Base-by-base conservation (phyloP, 1,139 yeast genomes). In the Debaryomyces fabryi region DNA sequence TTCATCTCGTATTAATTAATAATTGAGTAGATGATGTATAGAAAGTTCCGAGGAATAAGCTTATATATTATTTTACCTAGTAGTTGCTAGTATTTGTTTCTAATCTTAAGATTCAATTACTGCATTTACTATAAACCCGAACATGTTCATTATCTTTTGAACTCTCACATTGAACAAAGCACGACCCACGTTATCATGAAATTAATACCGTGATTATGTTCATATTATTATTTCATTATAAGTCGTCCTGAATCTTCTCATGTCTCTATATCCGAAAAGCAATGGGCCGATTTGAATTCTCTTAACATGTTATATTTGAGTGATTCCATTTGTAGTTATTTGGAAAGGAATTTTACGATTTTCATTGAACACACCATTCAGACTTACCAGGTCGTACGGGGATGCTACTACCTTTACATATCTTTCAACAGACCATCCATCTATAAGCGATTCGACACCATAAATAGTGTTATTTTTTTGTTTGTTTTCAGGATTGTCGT, bases 371-470 rank as follows among this genome's bases (percentile, higher is more conserved):
- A 21, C 9, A n/a, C 23, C 29, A 40, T 29, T 40, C 12, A 46
- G 37, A 21, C 41, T 37, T 16, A 39, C 37, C 40, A 25, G 25
- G 32, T 53, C 58, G 43, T 48, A 52, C 8, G 58, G 52, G 6
- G 61, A 51, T 12, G 60, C 50, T 2, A 68, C 61, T 2, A 70
- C 67, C 42, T 63, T 65, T 15, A 59, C 56, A 50, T 56, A 67
- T 42, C 77, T 54, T 40, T 63, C 61, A 1, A 69, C 62, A 18
- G 55, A 43, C 76, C 76, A 72, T 2, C 64, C 63, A 30, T 58
- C 44, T 10, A 60, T 40, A n/a, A 40, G 43, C 9, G 53, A 40
- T 12, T 44, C 41, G 21, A 20, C 20, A 18, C 24, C 21, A 35
- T 33, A n/a, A 45, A 21, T 45, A 34, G 3, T 29, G 20, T 30